Conservation (phyloP, 768 basidiomycete species). For the Suillus brevipes region DNA sequence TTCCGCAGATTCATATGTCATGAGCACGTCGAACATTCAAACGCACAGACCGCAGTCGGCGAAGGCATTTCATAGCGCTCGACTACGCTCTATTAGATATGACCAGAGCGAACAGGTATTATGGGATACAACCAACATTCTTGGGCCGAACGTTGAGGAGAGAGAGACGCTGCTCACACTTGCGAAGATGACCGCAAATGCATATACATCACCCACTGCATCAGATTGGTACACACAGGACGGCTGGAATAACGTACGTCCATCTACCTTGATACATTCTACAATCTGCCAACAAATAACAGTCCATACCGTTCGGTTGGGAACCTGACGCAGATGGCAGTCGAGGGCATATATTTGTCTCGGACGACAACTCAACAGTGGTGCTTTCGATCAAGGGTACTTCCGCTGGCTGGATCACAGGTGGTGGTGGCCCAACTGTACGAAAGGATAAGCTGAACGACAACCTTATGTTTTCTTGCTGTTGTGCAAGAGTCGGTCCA, state of each 20-base stretch:
- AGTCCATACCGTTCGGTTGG: constrained; percentile 87
- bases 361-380: constrained; percentile 80
- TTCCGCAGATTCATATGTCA: constrained; percentile 34
- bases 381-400: constrained; percentile 94
- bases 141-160: constrained; percentile 70
- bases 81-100: constrained; percentile 38
- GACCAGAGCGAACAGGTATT: constrained; percentile 41
- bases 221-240: constrained; percentile 73
- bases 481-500: constrained; percentile 92
- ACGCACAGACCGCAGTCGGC: constrained; percentile 51
- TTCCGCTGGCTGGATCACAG: constrained; percentile 63
- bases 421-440: constrained; percentile 79
- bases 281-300: not conserved
- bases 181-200: constrained; percentile 89
- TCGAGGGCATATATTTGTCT: constrained; percentile 90
- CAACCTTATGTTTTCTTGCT: constrained; percentile 94
- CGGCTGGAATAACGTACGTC: constrained; percentile 60
- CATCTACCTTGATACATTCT: not conserved
- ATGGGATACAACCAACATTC: constrained; percentile 69
- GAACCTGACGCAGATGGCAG: constrained; percentile 86
- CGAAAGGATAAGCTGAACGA: constrained; percentile 93
- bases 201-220: constrained; percentile 59
- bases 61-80: constrained; percentile 33
- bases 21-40: constrained; percentile 40
- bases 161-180: constrained; percentile 72